Conservation (phyloP, 1,284 basidiomycete species). For the Sporisorium graminicola region DNA sequence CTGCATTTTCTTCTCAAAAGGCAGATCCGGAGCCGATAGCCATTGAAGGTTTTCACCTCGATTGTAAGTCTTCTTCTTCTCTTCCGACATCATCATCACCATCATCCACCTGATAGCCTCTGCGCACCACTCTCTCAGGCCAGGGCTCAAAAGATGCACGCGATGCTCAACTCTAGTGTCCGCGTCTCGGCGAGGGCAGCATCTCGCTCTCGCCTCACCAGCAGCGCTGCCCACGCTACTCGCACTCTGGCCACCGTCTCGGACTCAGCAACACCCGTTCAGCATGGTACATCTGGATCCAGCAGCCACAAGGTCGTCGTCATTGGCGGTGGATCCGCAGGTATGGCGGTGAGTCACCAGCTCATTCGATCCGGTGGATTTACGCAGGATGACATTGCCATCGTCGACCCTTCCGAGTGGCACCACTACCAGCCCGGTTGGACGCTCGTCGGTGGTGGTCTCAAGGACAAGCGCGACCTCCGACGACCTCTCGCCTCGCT, state of each 20-base stretch:
- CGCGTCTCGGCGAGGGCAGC: constrained; percentile 19
- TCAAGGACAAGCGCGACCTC: constrained; percentile 78
- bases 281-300: constrained; percentile 45
- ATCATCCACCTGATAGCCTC: constrained; percentile 6
- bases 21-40: neutral
- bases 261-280: constrained; percentile 22
- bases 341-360: constrained; percentile 69
- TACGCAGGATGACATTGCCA: constrained; percentile 55
- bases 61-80: neutral
- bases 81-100: constrained; percentile 6
- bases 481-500: constrained; percentile 75
- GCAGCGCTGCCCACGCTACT: constrained; percentile 14
- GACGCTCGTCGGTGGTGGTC: constrained; percentile 91
- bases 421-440: constrained; percentile 72
- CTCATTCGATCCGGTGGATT: constrained; percentile 73
- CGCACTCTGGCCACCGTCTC: constrained; percentile 42
- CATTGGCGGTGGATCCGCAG: constrained; percentile 70
- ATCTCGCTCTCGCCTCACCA: constrained; percentile 23
- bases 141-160: constrained; percentile 34
- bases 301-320: constrained; percentile 67
- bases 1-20: constrained; percentile 4
- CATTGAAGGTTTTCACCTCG: too few relatives aligned
- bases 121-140: neutral
- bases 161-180: constrained; percentile 35
- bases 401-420: constrained; percentile 60